Evolutionary conservation across 805 yeast species (phyloP).

Genomic region (Yarrowia sp.): DNA sequence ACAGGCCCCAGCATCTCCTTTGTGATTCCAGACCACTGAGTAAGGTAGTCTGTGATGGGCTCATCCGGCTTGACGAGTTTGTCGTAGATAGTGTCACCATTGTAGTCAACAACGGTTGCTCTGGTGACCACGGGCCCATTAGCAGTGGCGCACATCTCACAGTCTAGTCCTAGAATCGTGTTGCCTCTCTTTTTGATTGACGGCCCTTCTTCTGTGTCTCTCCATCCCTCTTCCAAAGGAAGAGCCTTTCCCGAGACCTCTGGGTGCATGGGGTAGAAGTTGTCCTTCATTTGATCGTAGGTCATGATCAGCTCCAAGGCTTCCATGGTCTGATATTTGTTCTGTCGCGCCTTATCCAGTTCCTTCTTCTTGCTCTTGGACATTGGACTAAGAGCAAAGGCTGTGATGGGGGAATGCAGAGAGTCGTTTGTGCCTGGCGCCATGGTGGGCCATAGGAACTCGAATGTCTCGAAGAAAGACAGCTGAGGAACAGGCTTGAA

Average conservation of each 20-base stretch:
- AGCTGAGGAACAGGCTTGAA: slow-evolving; percentile 31
- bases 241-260: slow-evolving; percentile 29
- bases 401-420: slow-evolving; percentile 51
- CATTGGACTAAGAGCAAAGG: slow-evolving; percentile 56
- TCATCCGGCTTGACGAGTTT: slow-evolving; percentile 73
- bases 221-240: slow-evolving; percentile 45
- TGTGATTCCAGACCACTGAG: slow-evolving; percentile 84
- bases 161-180: slow-evolving; percentile 74
- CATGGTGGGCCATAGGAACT: slow-evolving; percentile 46
- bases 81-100: slow-evolving; percentile 61
- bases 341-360: slow-evolving; percentile 36
- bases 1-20: slow-evolving; percentile 59
- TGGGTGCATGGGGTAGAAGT: slow-evolving; percentile 63
- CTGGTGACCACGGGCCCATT: slow-evolving; percentile 69
- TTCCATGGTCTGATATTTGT: slow-evolving; percentile 36
- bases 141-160: slow-evolving; percentile 82
- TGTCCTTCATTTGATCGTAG: slow-evolving; percentile 46
- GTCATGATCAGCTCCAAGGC: slow-evolving; percentile 54
- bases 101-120: slow-evolving; percentile 66
- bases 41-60: slow-evolving; percentile 73
- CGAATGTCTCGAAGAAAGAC: slow-evolving; percentile 44
- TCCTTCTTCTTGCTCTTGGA: slow-evolving; percentile 53
- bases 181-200: slow-evolving; percentile 53
- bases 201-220: slow-evolving; percentile 47
- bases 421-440: slow-evolving; percentile 67